Evolutionary conservation across 225 moss, liverwort and hornwort genomes (phyloP).

Genomic region (Bryum argenteum): DNA sequence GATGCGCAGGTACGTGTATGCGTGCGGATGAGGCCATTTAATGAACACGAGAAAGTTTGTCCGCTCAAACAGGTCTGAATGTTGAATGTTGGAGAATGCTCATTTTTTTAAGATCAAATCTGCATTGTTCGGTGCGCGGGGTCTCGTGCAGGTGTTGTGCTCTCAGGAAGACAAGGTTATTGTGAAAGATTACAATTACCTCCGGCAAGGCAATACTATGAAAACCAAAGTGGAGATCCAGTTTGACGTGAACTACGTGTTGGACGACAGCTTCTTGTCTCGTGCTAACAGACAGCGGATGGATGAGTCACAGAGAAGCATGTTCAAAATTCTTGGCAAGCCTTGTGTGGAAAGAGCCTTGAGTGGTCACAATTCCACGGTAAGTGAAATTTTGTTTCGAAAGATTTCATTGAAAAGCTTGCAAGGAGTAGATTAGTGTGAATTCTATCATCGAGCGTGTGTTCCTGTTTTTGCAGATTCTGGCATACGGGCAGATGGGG

Average conservation of each 20-base stretch:
- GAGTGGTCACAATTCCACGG: slow-evolving; percentile 73
- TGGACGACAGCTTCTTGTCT: slow-evolving; percentile 75
- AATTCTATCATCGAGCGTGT: not conserved
- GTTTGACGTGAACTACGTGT: slow-evolving; percentile 62
- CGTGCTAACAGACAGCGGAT: slow-evolving; percentile 52
- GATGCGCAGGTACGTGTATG: slow-evolving; percentile 38
- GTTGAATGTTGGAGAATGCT: not conserved
- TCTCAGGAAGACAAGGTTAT: slow-evolving; percentile 64
- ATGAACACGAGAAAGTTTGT: slow-evolving; percentile 52
- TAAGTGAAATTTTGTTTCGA: slow-evolving; percentile 21
- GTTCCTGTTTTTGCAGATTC: slow-evolving; percentile 39
- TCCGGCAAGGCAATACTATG: slow-evolving; percentile 26
- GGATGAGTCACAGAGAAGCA: slow-evolving; percentile 65
- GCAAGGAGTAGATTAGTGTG: not conserved
- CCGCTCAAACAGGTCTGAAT: slow-evolving; percentile 38
- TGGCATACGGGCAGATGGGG: slow-evolving; percentile 76
- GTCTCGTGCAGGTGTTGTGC: slow-evolving; percentile 60
- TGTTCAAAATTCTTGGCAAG: slow-evolving; percentile 69
- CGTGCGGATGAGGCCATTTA: slow-evolving; percentile 48
- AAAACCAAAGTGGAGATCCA: slow-evolving; percentile 45
- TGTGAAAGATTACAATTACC: slow-evolving; percentile 70
- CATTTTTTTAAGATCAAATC: not conserved
- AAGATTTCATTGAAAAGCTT: not conserved
- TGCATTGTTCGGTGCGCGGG: not conserved
- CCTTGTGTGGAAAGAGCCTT: slow-evolving; percentile 76